Percentiles rank a stretch among this genome's conserved stretches.
Conservation (phyloP, 2,329 filamentous ascomycete genomes). For the Aspergillus awamori region DNA sequence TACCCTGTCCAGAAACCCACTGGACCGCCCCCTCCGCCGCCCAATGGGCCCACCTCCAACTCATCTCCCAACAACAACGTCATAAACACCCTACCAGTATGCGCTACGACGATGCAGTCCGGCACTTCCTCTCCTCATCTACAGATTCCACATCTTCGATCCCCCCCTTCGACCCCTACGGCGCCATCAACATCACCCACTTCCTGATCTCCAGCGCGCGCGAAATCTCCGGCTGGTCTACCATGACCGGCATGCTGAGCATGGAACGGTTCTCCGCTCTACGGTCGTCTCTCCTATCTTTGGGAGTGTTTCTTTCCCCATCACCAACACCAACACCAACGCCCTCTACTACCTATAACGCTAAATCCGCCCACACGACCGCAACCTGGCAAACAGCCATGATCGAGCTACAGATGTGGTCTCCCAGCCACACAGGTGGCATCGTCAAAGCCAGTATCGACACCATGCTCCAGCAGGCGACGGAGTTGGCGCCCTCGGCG, state of each 20-base stretch:
- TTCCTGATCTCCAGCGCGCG: conserved; percentile 48
- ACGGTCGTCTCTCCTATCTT: conserved; percentile 39
- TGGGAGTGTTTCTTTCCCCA: conserved; percentile 35
- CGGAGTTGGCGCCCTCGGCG: conserved; percentile 33
- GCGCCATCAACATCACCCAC: conserved; percentile 47
- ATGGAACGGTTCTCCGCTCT: conserved; percentile 44
- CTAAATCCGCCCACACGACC: conserved; percentile 21
- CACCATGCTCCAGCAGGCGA: conserved; percentile 36
- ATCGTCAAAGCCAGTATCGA: conserved; percentile 44
- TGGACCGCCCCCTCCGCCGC: conserved; percentile 44
- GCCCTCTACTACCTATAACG: conserved; percentile 12
- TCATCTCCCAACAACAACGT: conserved; percentile 8
- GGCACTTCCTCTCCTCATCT: conserved; percentile 37
- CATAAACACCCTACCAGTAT: conserved; percentile 32
- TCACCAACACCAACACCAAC: background rate
- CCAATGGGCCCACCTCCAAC: conserved; percentile 31
- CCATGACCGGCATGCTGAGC: conserved; percentile 48
- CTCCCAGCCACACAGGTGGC: conserved; percentile 44
- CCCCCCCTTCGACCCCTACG: conserved; percentile 45
- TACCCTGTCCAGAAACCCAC: conserved; percentile 44
- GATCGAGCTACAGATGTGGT: conserved; percentile 49
- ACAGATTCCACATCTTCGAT: conserved; percentile 16
- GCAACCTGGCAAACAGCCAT: conserved; percentile 49
- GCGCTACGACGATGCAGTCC: conserved; percentile 43
- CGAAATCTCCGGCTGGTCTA: conserved; percentile 49